Conservation (phyloP, 352 stramenopile species). For the Pilasporangium apinafurcum region DNA sequence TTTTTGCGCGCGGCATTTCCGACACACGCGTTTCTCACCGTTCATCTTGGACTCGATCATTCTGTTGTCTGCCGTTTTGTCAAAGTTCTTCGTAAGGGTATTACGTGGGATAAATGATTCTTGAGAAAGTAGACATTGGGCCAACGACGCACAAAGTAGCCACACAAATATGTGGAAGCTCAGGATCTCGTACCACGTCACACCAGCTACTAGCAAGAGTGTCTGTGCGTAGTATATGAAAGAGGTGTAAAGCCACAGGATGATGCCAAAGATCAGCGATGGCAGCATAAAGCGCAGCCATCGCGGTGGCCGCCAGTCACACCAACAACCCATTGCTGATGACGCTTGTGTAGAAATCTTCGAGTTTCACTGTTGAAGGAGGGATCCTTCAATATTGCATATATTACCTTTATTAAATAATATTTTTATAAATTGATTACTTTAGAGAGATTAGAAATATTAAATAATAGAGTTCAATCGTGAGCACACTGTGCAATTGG, state of each 20-base stretch:
- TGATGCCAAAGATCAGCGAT: slow-evolving; percentile 36
- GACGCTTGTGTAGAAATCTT: too few relatives aligned
- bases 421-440: too few relatives aligned
- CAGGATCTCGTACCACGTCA: slow-evolving; percentile 24
- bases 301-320: slow-evolving; percentile 42
- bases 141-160: slow-evolving; percentile 53
- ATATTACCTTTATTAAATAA: too few relatives aligned
- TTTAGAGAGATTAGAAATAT: too few relatives aligned
- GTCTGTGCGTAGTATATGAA: slow-evolving; percentile 52
- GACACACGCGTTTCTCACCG: slow-evolving; percentile 55
- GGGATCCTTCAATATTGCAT: too few relatives aligned
- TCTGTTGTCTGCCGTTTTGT: slow-evolving; percentile 3
- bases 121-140: slow-evolving; percentile 39
- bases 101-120: slow-evolving; percentile 48
- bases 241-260: slow-evolving; percentile 55
- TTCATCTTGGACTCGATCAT: slow-evolving; percentile 69
- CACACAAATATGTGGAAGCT: slow-evolving; percentile 49
- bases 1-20: slow-evolving; percentile 72
- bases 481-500: too few relatives aligned
- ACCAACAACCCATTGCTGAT: slow-evolving; percentile 61
- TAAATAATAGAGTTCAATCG: too few relatives aligned
- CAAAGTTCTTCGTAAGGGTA: slow-evolving; percentile 14
- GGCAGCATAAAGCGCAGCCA: slow-evolving; percentile 54
- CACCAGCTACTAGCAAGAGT: slow-evolving; percentile 23
- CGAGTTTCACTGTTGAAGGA: too few relatives aligned